These are phyloP conservation scores for Ceratobasidium sp. DNA, from an alignment of 1,284 basidiomycete species.

Conservation along the genomic window DNA sequence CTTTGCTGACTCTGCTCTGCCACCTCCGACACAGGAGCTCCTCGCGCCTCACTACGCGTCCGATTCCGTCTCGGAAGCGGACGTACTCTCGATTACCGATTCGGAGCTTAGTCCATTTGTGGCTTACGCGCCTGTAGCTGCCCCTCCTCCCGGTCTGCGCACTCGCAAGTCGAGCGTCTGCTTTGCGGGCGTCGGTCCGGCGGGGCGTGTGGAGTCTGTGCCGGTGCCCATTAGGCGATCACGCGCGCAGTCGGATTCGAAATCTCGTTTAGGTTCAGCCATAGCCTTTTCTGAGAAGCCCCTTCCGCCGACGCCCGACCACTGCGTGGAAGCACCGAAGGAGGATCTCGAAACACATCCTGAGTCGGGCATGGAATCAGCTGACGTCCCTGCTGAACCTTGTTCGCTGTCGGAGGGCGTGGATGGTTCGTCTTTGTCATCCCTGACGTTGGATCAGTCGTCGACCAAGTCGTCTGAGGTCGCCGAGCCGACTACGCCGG, in stretches of 20 bases:
- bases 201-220: not conserved
- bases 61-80: not conserved
- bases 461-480: not conserved
- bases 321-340: not conserved
- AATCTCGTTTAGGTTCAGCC: conserved; percentile 1
- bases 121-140: not conserved
- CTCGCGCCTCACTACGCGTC: conserved; percentile 2
- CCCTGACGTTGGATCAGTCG: conserved; percentile 3
- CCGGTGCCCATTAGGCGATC: not conserved
- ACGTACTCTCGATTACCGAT: conserved; percentile 33
- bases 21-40: not conserved
- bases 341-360: not conserved
- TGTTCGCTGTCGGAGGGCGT: not conserved
- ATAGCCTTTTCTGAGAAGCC: conserved; percentile 24
- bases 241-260: not conserved
- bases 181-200: conserved; percentile 25
- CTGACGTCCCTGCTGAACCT: not conserved
- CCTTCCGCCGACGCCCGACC: conserved; percentile 4
- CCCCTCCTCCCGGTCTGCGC: conserved; percentile 7
- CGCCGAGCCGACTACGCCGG: conserved; percentile 14
- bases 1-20: conserved; percentile 36
- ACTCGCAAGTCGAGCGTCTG: conserved; percentile 38
- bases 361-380: not conserved
- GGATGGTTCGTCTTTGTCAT: not conserved
- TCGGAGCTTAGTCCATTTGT: conserved; percentile 30